These are phyloP conservation scores for Penicillium digitatum DNA, from an alignment of 2,329 filamentous ascomycete species.

Conservation along the genomic window DNA sequence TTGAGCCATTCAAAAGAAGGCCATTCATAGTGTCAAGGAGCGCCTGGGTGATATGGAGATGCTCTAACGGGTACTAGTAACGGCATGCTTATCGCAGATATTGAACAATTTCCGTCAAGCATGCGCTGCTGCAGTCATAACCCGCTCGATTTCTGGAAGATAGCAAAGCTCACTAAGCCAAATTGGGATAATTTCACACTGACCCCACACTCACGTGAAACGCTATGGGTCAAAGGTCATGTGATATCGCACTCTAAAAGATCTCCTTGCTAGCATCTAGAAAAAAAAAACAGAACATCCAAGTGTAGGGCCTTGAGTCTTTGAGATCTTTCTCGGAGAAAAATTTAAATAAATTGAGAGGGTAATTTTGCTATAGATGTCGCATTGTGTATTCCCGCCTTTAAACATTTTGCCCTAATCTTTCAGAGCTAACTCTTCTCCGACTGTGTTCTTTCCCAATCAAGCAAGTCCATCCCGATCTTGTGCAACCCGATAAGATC, in stretches of 20 bases:
- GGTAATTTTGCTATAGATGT: not conserved
- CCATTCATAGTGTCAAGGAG: conserved; percentile 11
- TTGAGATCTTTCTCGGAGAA: not conserved
- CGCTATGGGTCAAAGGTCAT: not conserved
- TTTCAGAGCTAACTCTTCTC: not conserved
- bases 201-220: conserved; percentile 17
- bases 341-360: too few species aligned
- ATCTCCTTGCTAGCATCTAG: not conserved
- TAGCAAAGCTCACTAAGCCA: conserved; percentile 20
- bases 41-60: not conserved
- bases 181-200: conserved; percentile 19
- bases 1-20: conserved; percentile 11
- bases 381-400: not conserved
- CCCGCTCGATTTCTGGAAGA: conserved; percentile 12
- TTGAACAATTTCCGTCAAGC: conserved; percentile 3
- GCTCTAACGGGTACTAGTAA: not conserved
- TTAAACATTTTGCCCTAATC: not conserved
- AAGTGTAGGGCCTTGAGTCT: not conserved
- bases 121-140: conserved; percentile 1
- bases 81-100: conserved; percentile 8
- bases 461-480: conserved; percentile 29
- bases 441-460: conserved; percentile 18
- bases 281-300: too few species aligned
- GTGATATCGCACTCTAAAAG: not conserved
- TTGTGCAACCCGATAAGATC: conserved; percentile 18